Evolutionary conservation across 2,329 filamentous ascomycete genomes (phyloP).

Genomic region (Dactylellina haptotyla): DNA sequence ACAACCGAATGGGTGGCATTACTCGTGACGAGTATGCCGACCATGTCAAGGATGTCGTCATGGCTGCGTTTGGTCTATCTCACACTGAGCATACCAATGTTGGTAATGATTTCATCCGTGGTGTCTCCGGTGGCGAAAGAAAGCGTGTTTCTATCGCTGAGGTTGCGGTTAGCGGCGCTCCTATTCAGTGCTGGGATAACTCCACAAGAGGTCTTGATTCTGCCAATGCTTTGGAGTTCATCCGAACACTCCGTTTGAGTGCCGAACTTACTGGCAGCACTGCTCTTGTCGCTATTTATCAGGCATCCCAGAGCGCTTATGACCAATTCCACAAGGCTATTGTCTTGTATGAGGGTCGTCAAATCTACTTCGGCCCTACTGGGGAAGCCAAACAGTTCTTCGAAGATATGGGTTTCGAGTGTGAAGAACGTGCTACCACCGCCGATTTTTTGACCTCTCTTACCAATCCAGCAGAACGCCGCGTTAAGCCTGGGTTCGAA

Average conservation of each 20-base stretch:
- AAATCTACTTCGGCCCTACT: slow-evolving; percentile 77
- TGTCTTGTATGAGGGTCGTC: slow-evolving; percentile 78
- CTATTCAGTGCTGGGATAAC: slow-evolving; percentile 79
- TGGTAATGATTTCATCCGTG: slow-evolving; percentile 77
- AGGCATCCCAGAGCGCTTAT: slow-evolving; percentile 64
- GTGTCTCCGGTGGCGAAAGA: slow-evolving; percentile 75
- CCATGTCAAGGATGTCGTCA: slow-evolving; percentile 73
- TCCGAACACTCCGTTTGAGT: slow-evolving; percentile 72
- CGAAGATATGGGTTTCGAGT: slow-evolving; percentile 73
- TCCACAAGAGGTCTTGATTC: slow-evolving; percentile 78
- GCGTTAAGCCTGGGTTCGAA: slow-evolving; percentile 69
- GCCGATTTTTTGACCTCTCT: slow-evolving; percentile 79
- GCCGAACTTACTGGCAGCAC: slow-evolving; percentile 73
- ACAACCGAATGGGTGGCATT: slow-evolving; percentile 72
- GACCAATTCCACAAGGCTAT: slow-evolving; percentile 75
- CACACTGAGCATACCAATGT: slow-evolving; percentile 79
- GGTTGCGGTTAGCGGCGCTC: slow-evolving; percentile 67
- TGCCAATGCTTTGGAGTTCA: slow-evolving; percentile 77
- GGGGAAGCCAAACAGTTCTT: slow-evolving; percentile 73
- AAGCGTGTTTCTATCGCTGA: slow-evolving; percentile 80
- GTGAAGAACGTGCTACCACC: slow-evolving; percentile 73
- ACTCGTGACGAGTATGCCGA: slow-evolving; percentile 70
- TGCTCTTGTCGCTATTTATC: slow-evolving; percentile 76
- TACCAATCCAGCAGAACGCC: slow-evolving; percentile 70
- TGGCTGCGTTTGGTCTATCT: slow-evolving; percentile 76